Evolutionary conservation across 257 asterid genomes (phyloP).

Genomic region (Penstemon davidsonii): DNA sequence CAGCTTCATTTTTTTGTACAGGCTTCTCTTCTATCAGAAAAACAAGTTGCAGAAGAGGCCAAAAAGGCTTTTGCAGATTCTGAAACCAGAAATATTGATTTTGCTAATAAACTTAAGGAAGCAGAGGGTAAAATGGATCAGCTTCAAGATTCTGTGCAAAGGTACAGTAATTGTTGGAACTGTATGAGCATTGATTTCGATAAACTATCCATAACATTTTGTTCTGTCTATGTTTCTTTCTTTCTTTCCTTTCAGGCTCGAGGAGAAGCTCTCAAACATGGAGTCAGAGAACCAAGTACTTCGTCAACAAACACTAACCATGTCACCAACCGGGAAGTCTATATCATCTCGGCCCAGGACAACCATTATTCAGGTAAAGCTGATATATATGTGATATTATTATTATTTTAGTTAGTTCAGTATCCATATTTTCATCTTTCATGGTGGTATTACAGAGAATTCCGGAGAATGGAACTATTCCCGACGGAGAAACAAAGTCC

Average conservation of each 20-base stretch:
- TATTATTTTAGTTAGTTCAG: slow-evolving; percentile 21
- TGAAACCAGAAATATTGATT: slow-evolving; percentile 58
- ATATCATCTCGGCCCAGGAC: slow-evolving; percentile 74
- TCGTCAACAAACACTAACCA: slow-evolving; percentile 93
- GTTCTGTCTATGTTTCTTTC: background rate
- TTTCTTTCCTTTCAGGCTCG: slow-evolving; percentile 60
- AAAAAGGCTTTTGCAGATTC: slow-evolving; percentile 58
- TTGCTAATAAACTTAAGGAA: slow-evolving; percentile 64
- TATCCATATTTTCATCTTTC: slow-evolving; percentile 26
- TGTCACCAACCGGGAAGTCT: slow-evolving; percentile 95
- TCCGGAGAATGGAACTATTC: slow-evolving; percentile 59
- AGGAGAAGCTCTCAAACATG: slow-evolving; percentile 87
- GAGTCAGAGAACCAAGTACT: slow-evolving; percentile 98
- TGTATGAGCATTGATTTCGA: slow-evolving; percentile 8
- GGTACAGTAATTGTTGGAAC: slow-evolving; percentile 43
- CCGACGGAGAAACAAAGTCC: slow-evolving; percentile 55
- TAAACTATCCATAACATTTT: background rate
- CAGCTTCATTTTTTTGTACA: slow-evolving; percentile 34
- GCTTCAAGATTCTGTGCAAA: slow-evolving; percentile 84
- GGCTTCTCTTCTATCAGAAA: slow-evolving; percentile 76
- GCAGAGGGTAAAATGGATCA: slow-evolving; percentile 73
- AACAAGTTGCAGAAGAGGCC: slow-evolving; percentile 67
- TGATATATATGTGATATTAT: slow-evolving; percentile 17
- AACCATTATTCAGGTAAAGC: slow-evolving; percentile 69
- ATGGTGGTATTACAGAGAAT: slow-evolving; percentile 53